Conservation (phyloP, 441 rosid genomes). For the Populus hybrid region DNA sequence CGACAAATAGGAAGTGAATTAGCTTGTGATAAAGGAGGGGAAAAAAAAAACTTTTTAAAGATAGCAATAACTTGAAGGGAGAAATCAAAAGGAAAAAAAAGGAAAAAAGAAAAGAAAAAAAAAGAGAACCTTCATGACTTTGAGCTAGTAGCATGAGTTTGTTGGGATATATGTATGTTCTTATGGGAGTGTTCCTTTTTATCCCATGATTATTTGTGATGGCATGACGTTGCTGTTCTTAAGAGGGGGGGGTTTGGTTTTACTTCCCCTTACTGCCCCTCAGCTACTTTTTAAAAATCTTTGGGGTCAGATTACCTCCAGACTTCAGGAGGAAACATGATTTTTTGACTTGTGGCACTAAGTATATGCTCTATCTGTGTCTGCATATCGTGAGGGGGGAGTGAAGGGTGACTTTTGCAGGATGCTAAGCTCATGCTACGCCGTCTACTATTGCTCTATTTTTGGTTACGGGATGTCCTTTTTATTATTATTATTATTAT, state of each 20-base stretch:
- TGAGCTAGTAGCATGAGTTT: constrained; percentile 26
- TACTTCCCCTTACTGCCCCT: constrained; percentile 22
- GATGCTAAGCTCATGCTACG: constrained; percentile 21
- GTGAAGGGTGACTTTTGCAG: constrained; percentile 12
- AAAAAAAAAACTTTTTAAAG: neutral
- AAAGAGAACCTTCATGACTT: neutral
- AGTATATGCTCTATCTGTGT: neutral
- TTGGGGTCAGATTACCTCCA: constrained; percentile 16
- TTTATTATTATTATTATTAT: neutral
- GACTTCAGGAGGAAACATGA: neutral
- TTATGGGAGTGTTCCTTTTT: neutral
- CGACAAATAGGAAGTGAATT: neutral
- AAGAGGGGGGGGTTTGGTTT: constrained; percentile 22
- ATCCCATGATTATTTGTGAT: constrained; percentile 7
- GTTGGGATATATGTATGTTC: constrained; percentile 16
- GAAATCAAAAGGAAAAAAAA: constrained; percentile 2
- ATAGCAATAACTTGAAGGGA: neutral
- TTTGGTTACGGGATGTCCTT: constrained; percentile 7
- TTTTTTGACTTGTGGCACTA: constrained; percentile 6
- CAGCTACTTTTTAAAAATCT: constrained; percentile 24
- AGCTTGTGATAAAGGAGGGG: no score
- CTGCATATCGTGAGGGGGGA: neutral
- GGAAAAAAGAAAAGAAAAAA: neutral
- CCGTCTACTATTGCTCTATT: constrained; percentile 6
- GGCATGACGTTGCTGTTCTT: constrained; percentile 12